phyloP scores from a whole-genome alignment of 495 filamentous ascomycete genomes.

The Chlorociboria aeruginascens region DNA sequence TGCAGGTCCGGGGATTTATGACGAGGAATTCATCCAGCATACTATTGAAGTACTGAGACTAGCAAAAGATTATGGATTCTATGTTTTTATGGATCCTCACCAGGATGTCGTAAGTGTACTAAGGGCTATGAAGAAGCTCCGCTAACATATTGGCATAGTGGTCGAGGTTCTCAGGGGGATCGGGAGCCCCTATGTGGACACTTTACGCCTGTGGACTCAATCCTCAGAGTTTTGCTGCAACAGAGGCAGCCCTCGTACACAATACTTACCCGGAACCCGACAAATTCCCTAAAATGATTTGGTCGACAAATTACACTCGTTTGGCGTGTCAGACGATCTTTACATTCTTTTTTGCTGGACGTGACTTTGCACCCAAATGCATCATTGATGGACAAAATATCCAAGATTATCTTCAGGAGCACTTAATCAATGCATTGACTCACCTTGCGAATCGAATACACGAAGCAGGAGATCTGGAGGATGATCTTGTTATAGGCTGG shows the following conservation, averaged over 20 bases:
- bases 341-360: constrained; percentile 87
- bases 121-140: not conserved
- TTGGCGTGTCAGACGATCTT: constrained; percentile 85
- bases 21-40: constrained; percentile 85
- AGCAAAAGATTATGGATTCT: constrained; percentile 85
- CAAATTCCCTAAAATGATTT: constrained; percentile 95
- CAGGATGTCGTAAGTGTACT: constrained; percentile 22
- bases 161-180: constrained; percentile 89
- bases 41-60: constrained; percentile 75
- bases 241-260: constrained; percentile 87
- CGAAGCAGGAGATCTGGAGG: constrained; percentile 80
- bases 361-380: constrained; percentile 89
- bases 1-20: constrained; percentile 84
- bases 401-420: constrained; percentile 86
- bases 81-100: constrained; percentile 81
- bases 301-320: constrained; percentile 93
- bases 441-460: constrained; percentile 77
- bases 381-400: constrained; percentile 93
- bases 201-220: constrained; percentile 88
- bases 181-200: constrained; percentile 96
- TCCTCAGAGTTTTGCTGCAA: constrained; percentile 69
- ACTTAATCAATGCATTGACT: constrained; percentile 67
- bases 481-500: constrained; percentile 86
- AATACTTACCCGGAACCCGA: constrained; percentile 85
- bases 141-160: constrained; percentile 36